phyloP scores from a whole-genome alignment of 2,329 filamentous ascomycete genomes.

The Orbilia blumenaviensis region DNA sequence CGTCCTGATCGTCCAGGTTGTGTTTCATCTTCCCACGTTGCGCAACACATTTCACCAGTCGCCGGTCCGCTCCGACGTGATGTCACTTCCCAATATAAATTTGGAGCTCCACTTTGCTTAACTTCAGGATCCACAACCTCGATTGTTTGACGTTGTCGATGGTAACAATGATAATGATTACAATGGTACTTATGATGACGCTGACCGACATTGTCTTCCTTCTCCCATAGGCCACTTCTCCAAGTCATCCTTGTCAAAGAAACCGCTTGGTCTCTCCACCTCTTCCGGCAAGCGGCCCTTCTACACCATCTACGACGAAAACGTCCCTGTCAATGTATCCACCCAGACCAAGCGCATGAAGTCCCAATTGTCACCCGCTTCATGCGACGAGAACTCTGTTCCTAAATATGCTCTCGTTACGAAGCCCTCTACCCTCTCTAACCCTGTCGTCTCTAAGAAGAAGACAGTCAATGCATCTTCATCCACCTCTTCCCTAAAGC shows the following conservation, averaged over 20 bases:
- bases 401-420: slow-evolving; percentile 49
- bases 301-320: slow-evolving; percentile 51
- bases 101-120: background rate
- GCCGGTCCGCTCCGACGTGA: slow-evolving; percentile 8
- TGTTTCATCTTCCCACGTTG: slow-evolving; percentile 31
- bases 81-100: slow-evolving; percentile 5
- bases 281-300: slow-evolving; percentile 36
- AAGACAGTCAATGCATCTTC: slow-evolving; percentile 9
- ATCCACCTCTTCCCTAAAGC: slow-evolving; percentile 27
- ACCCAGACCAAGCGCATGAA: slow-evolving; percentile 47
- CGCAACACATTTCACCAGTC: slow-evolving; percentile 37
- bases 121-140: background rate
- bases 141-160: background rate
- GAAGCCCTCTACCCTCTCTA: slow-evolving; percentile 34
- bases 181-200: slow-evolving; percentile 1
- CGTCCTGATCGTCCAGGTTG: slow-evolving; percentile 11
- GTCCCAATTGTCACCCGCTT: slow-evolving; percentile 25
- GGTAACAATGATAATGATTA: background rate
- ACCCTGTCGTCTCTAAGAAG: slow-evolving; percentile 42
- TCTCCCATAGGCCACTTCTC: slow-evolving; percentile 16
- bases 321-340: slow-evolving; percentile 12
- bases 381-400: slow-evolving; percentile 49
- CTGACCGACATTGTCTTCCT: slow-evolving; percentile 4
- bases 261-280: slow-evolving; percentile 12
- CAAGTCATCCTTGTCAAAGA: slow-evolving; percentile 25